phyloP scores from a whole-genome alignment of 1,139 yeast genomes.

The Pneumocystis jirovecii region DNA sequence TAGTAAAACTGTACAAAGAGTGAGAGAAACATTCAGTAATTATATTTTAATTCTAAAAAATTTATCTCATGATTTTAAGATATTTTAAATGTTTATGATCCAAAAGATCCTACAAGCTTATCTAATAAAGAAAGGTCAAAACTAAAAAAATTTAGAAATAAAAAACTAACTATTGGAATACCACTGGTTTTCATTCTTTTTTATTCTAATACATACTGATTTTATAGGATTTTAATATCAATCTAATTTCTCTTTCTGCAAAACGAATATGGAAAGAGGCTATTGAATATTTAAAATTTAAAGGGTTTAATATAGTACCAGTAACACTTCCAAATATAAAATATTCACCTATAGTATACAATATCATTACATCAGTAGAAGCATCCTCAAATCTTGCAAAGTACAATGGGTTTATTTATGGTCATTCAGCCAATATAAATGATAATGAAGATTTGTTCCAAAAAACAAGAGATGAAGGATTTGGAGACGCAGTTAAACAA shows the following conservation, averaged over 20 bases:
- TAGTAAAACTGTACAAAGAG: slow-evolving; percentile 32
- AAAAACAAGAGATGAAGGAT: slow-evolving; percentile 45
- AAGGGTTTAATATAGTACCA: slow-evolving; percentile 43
- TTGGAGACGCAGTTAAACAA: slow-evolving; percentile 72
- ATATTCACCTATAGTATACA: slow-evolving; percentile 65
- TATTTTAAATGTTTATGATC: slow-evolving; percentile 32
- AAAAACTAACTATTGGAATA: slow-evolving; percentile 13
- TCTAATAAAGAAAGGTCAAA: slow-evolving; percentile 21
- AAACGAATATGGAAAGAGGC: slow-evolving; percentile 34
- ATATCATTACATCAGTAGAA: slow-evolving; percentile 79
- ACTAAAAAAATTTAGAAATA: slow-evolving; percentile 12
- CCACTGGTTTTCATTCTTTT: slow-evolving; percentile 18
- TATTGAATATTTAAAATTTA: slow-evolving; percentile 29
- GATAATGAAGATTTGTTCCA: slow-evolving; percentile 32
- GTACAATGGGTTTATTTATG: slow-evolving; percentile 82
- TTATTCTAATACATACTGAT: not conserved
- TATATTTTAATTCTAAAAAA: slow-evolving; percentile 20
- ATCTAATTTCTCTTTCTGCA: slow-evolving; percentile 38
- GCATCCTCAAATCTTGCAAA: slow-evolving; percentile 85
- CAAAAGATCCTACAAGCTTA: slow-evolving; percentile 68
- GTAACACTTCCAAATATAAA: slow-evolving; percentile 59
- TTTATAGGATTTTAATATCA: slow-evolving; percentile 48
- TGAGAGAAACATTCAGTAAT: slow-evolving; percentile 38
- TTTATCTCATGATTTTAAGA: not conserved
- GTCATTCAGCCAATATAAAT: slow-evolving; percentile 28